A percentile compares a stretch with the other conserved stretches of the same genome.
These are phyloP conservation scores for Puccinellia tenuiflora DNA, from an alignment of 176 grass and related monocot genomes.

Conservation along the genomic window DNA sequence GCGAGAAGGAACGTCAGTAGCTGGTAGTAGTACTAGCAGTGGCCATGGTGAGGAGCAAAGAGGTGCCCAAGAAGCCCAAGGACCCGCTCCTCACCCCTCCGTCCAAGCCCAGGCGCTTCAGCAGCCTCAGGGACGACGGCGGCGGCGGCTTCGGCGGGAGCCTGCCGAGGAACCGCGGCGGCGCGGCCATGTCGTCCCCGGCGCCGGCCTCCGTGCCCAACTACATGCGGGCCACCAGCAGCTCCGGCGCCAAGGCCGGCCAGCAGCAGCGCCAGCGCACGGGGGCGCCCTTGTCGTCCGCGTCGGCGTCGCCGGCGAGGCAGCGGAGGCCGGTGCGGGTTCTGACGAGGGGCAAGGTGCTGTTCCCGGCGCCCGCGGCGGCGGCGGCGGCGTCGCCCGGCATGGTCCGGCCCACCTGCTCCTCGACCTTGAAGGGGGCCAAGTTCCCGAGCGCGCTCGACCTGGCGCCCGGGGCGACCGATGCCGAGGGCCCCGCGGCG, in stretches of 20 bases:
- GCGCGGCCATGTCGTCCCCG: constrained; percentile 32
- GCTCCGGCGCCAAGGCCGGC: constrained; percentile 70
- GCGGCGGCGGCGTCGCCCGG: background rate
- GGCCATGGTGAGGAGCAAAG: constrained; percentile 89
- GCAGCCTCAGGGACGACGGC: constrained; percentile 21
- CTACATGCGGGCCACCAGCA: constrained; percentile 81
- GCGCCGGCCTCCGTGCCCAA: constrained; percentile 49
- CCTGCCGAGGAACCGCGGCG: constrained; percentile 37
- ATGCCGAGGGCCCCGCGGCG: constrained; percentile 49
- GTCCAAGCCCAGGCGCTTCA: constrained; percentile 38
- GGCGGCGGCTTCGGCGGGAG: background rate
- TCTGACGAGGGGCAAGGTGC: constrained; percentile 35
- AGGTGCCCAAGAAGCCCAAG: constrained; percentile 40
- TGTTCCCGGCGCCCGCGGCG: constrained; percentile 39
- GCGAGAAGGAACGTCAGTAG: background rate
- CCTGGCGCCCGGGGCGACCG: constrained; percentile 55
- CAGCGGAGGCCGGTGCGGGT: constrained; percentile 15
- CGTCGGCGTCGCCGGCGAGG: constrained; percentile 2
- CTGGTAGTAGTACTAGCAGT: background rate
- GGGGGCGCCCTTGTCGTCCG: background rate
- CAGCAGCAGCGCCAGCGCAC: constrained; percentile 1
- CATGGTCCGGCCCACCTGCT: constrained; percentile 64
- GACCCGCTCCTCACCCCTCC: constrained; percentile 38
- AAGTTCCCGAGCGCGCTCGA: constrained; percentile 63
- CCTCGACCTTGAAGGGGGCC: constrained; percentile 67